Base-by-base conservation (phyloP, 2,329 filamentous ascomycete species). In the Botrytis pseudocinerea region DNA sequence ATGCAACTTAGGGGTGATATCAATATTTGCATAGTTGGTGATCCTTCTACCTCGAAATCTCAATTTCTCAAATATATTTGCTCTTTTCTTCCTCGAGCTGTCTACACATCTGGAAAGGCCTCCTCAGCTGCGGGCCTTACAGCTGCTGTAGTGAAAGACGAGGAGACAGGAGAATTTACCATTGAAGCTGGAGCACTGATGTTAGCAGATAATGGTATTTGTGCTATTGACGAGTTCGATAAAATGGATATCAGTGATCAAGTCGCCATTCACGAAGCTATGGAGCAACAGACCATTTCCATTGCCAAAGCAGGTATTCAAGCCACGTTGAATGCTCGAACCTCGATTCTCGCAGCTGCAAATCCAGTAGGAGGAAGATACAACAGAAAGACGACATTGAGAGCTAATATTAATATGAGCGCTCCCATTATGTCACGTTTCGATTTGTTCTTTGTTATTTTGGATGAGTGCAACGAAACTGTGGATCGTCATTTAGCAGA, bases 391-490 rank as follows among this genome's bases (percentile, higher is more conserved):
- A 92, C 93, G 0, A 97, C 96, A 0, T 88, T 99, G 10, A 90
- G 96, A 69, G 90, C 93, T 76, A 99, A 99, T 82, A 95, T 99
- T 84, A 98, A 98, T 85, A 98, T 99, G 93, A 95, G 92, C 40
- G 96, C 96, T 2, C 96, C 96, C 73, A 99, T 99, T 85, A 99
- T 99, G 96, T 97, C 94, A 70, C 93, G 96, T 86, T 99, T 99
- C 83, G 96, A 99, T 85, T 87, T 99, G 16, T 99, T 99, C 87
- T 99, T 99, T 81, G 94, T 99, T 70, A 92, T 99, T 40, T 88
- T 98, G 0, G 96, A 99, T 81, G 96, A 99, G 80, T 98, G 95
- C 82, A 97, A 98, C 80, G 95, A 98, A 84, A 85, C 88, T 57
- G 90, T 97, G 48, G 96, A 99, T 81, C 92, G 94, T 73, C 94